Conservation (phyloP, 495 filamentous ascomycete species). For the Diplogelasinospora grovesii region DNA sequence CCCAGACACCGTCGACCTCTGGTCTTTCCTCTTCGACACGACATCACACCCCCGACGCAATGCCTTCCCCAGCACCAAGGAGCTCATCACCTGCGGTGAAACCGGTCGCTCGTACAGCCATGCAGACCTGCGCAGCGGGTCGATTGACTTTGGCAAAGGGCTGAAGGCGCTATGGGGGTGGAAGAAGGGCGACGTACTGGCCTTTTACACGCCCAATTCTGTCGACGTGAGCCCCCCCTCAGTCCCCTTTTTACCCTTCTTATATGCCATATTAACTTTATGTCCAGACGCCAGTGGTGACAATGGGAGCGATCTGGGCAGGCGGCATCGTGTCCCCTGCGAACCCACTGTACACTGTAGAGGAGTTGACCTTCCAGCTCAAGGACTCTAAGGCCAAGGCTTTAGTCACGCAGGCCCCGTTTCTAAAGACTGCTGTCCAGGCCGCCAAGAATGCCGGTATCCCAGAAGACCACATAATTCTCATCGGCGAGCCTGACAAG, state of each 20-base stretch:
- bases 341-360: constrained; percentile 78
- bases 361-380: constrained; percentile 85
- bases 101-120: constrained; percentile 70
- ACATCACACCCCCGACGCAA: not conserved
- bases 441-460: constrained; percentile 67
- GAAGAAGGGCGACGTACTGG: constrained; percentile 73
- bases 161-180: constrained; percentile 65
- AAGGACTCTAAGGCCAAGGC: constrained; percentile 72
- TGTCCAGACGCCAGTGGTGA: constrained; percentile 57
- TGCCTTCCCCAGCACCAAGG: constrained; percentile 30
- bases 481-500: constrained; percentile 70
- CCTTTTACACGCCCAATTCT: constrained; percentile 64
- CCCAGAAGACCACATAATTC: constrained; percentile 57
- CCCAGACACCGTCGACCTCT: constrained; percentile 59
- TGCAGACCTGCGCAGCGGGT: constrained; percentile 55
- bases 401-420: constrained; percentile 59
- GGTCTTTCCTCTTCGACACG: constrained; percentile 59
- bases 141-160: constrained; percentile 72
- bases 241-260: not conserved
- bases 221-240: constrained; percentile 31
- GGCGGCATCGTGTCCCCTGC: constrained; percentile 76
- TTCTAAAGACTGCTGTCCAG: constrained; percentile 53
- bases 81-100: constrained; percentile 72
- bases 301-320: constrained; percentile 77
- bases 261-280: not conserved